Base-by-base conservation (phyloP, 2,329 filamentous ascomycete species). In the Paracamarosporium sp. region DNA sequence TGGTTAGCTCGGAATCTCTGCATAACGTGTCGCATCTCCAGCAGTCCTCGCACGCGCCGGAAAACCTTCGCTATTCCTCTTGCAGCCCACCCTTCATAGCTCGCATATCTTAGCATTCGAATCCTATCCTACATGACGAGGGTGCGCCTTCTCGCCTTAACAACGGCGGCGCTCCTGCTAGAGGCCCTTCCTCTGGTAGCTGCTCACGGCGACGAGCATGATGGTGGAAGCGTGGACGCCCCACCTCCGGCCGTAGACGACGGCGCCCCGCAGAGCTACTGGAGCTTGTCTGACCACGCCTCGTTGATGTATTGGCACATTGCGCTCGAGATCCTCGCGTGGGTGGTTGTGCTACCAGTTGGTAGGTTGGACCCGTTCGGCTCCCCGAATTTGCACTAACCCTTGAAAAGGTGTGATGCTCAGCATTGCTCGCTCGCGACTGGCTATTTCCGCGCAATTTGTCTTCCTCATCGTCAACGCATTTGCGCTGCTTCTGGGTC, bases 401-500 rank as follows among this genome's bases (percentile, higher is more conserved):
- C 15, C 54, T 40, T 48, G 7, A 5, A 7, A 66, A 95, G 92
- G 87, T 63, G 88, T 96, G 47, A 92, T 97, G 88, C 83, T 98
- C 62, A 96, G 92, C 54, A 82, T 97, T 62, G 89, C 90, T 33
- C 87, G 86, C 59, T 97, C 93, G 41, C 85, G 90, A 61, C 88
- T 90, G 67, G 89, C 89, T 1, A 81, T 96, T 2, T 80, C 83
- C 0, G 77, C 83, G 1, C 93, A 97, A 70, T 83, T 93, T 59
- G 60, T 72, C 20, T 82, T 82, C 69, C 76, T 82, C 45, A 53
- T 72, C 27, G 53, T 76, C 24, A 81, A 82, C 59, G 74, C 75
- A 35, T 61, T 79, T 53, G 73, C 77, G 50, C 68, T 80, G 25
- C 61, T 80, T 53, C 60, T 78, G 51, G 69, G 77, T 57, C 63